Conservation (phyloP, 768 basidiomycete species). For the Ramaria sp. region DNA sequence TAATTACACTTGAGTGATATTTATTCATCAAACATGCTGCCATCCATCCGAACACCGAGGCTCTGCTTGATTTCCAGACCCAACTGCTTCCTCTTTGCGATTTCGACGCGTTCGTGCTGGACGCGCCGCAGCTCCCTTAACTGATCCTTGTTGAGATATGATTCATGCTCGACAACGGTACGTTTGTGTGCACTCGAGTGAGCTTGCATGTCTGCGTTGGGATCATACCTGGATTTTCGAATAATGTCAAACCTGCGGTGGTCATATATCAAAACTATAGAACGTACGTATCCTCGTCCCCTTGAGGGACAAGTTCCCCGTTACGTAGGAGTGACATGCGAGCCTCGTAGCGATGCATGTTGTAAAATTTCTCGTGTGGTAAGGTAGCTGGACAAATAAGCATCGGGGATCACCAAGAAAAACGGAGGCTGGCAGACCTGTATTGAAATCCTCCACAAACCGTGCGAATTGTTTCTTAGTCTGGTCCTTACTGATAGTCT, state of each 20-base stretch:
- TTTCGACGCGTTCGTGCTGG: slow-evolving; percentile 78
- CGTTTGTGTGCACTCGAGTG: slow-evolving; percentile 65
- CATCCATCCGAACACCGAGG: slow-evolving; percentile 84
- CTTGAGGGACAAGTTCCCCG: slow-evolving; percentile 72
- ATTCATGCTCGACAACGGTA: slow-evolving; percentile 53
- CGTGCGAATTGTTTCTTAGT: slow-evolving; percentile 75
- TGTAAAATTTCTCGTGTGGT: slow-evolving; percentile 91
- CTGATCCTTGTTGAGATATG: slow-evolving; percentile 69
- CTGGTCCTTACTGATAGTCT: slow-evolving; percentile 77
- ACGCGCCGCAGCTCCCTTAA: slow-evolving; percentile 72
- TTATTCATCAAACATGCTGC: slow-evolving; percentile 43
- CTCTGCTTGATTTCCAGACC: slow-evolving; percentile 81
- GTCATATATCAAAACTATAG: background rate
- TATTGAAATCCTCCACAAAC: slow-evolving; percentile 80
- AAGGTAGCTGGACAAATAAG: slow-evolving; percentile 53
- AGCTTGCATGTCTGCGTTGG: slow-evolving; percentile 74
- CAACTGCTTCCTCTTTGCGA: slow-evolving; percentile 77
- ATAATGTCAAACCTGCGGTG: background rate
- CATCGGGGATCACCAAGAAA: background rate
- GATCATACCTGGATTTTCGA: slow-evolving; percentile 45
- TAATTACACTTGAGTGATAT: background rate
- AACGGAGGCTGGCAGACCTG: slow-evolving; percentile 33
- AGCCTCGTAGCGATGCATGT: slow-evolving; percentile 75
- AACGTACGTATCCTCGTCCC: slow-evolving; percentile 33
- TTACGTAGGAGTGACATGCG: slow-evolving; percentile 77